Conservation (phyloP, 1,284 basidiomycete genomes). For the Heterobasidion parviporum region DNA sequence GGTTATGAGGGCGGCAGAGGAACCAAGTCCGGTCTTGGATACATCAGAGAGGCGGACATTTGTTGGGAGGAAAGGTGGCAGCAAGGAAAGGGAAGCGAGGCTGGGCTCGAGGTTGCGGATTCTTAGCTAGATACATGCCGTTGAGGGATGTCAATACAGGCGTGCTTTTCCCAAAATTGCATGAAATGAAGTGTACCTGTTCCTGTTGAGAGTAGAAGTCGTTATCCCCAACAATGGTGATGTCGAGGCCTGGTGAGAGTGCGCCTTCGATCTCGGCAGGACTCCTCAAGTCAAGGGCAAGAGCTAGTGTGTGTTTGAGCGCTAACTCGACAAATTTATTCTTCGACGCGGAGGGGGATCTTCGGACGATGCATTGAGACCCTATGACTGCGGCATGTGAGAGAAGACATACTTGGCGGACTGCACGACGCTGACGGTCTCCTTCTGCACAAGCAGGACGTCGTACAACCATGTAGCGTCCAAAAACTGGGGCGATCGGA, state of each 20-base stretch:
- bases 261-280: slow-evolving; percentile 32
- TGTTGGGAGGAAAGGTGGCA: slow-evolving; percentile 72
- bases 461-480: slow-evolving; percentile 75
- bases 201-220: slow-evolving; percentile 96
- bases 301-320: slow-evolving; percentile 65
- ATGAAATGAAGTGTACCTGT: slow-evolving; percentile 39
- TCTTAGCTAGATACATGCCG: slow-evolving; percentile 39
- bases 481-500: slow-evolving; percentile 88
- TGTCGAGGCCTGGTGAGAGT: slow-evolving; percentile 52
- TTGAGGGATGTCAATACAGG: slow-evolving; percentile 1
- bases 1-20: slow-evolving; percentile 94
- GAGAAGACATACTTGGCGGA: slow-evolving; percentile 21
- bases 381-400: slow-evolving; percentile 9
- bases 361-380: slow-evolving; percentile 23
- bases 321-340: slow-evolving; percentile 95
- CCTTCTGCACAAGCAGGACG: slow-evolving; percentile 15
- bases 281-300: slow-evolving; percentile 55
- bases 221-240: slow-evolving; percentile 88
- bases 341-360: slow-evolving; percentile 21
- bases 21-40: slow-evolving; percentile 97
- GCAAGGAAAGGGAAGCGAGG: slow-evolving; percentile 49
- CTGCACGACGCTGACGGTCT: slow-evolving; percentile 35
- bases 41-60: slow-evolving; percentile 68
- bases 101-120: slow-evolving; percentile 51
- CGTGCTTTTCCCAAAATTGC: neutral